These are phyloP conservation scores for Trichoderma erinaceum DNA, from an alignment of 495 filamentous ascomycete species.

Conservation along the genomic window DNA sequence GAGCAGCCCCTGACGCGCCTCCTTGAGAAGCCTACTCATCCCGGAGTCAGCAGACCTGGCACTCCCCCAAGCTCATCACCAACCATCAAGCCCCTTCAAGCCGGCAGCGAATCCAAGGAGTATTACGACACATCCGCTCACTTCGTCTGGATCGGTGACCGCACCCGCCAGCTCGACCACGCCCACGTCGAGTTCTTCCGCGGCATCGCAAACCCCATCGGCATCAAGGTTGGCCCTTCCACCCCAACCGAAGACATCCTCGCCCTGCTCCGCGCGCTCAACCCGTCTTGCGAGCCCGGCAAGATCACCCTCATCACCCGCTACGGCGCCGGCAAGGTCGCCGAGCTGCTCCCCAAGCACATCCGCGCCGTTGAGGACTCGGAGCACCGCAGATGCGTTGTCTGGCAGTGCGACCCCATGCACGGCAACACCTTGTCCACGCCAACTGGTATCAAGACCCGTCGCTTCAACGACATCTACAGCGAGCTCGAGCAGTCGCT, in stretches of 20 bases:
- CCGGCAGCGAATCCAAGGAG: slow-evolving; percentile 31
- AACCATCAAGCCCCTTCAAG: not conserved
- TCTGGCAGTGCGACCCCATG: slow-evolving; percentile 99
- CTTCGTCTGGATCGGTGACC: slow-evolving; percentile 97
- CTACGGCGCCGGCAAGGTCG: slow-evolving; percentile 74
- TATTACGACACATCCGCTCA: slow-evolving; percentile 92
- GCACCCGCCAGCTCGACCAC: slow-evolving; percentile 84
- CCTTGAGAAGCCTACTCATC: slow-evolving; percentile 45
- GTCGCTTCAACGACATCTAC: slow-evolving; percentile 80
- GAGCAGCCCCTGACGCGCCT: slow-evolving; percentile 78
- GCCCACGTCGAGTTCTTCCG: slow-evolving; percentile 97
- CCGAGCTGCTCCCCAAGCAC: slow-evolving; percentile 65
- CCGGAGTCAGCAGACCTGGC: slow-evolving; percentile 16
- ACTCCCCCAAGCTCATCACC: slow-evolving; percentile 19
- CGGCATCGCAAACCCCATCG: slow-evolving; percentile 89
- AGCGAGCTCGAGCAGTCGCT: slow-evolving; percentile 74
- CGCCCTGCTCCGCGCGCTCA: slow-evolving; percentile 70
- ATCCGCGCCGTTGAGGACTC: slow-evolving; percentile 74
- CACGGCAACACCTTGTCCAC: slow-evolving; percentile 80
- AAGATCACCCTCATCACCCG: slow-evolving; percentile 95
- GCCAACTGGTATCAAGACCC: slow-evolving; percentile 73
- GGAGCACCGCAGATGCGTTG: slow-evolving; percentile 65
- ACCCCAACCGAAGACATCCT: slow-evolving; percentile 70
- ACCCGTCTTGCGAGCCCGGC: slow-evolving; percentile 72
- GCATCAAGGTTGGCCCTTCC: slow-evolving; percentile 89